Conservation (phyloP, 495 filamentous ascomycete genomes). For the Alectoria sarmentosa region DNA sequence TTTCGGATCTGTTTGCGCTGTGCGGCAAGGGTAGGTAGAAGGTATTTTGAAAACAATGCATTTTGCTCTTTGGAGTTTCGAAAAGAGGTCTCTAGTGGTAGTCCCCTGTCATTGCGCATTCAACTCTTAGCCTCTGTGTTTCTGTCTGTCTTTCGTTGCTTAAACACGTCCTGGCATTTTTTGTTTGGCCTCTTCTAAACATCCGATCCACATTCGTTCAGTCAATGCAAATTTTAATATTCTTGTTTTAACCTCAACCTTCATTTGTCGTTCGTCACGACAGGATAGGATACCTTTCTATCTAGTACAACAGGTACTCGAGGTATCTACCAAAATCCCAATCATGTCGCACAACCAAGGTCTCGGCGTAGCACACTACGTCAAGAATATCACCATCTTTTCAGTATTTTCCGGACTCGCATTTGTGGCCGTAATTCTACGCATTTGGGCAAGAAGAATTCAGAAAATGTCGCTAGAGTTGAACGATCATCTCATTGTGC, state of each 20-base stretch:
- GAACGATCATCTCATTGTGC: conserved; percentile 19
- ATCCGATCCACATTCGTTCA: neutral
- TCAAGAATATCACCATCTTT: conserved; percentile 11
- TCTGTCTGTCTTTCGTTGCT: neutral
- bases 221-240: too few relatives aligned
- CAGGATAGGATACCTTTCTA: neutral
- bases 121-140: neutral
- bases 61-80: neutral
- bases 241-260: neutral
- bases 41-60: neutral
- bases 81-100: neutral
- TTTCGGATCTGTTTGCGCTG: neutral
- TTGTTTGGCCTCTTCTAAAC: neutral
- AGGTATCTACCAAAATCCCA: neutral
- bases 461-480: conserved; percentile 14
- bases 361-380: neutral
- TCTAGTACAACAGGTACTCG: neutral
- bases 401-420: conserved; percentile 16
- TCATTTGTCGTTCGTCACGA: neutral
- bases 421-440: conserved; percentile 11
- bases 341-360: neutral
- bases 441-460: conserved; percentile 22
- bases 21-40: neutral
- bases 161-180: neutral
- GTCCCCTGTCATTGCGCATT: neutral